Evolutionary conservation across 106 monocot genomes (phyloP), one percentile per base, ranked within the genome.

Genomic region (Allium cepa): DNA sequence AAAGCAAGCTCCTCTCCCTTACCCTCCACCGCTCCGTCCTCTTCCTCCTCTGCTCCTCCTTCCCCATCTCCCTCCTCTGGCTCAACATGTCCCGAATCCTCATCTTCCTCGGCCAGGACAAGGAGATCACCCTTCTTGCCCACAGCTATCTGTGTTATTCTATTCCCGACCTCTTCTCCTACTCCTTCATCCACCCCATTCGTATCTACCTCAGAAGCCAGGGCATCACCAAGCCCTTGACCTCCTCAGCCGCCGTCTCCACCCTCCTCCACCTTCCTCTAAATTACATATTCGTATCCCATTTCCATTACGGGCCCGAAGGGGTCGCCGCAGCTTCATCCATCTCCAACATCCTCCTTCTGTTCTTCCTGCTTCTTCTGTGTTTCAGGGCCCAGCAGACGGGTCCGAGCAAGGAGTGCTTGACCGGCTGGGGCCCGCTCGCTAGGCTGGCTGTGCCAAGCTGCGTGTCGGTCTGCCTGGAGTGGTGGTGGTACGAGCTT

Each of bases 401-500:
- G 16, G 47, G 48, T 6, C 68, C 72, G 68, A 60, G 56, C 8
- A 10, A 9, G 11, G 74, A 70, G 69, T 74, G 64, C 64, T 16
- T 73, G 6, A 26, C 47, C 14, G 60, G 53, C 56, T 79, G 79
- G 74, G 73, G 63, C 8, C 73, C 79, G 17, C 73, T 79, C 0
- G 66, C 63, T 10, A 49, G 77, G 0, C 53, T 77, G 11, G 77
- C 77, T 8, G 58, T 14, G 10, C 71, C 77, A 1, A 77, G 73
- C 61, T 78, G 78, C 72, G 62, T 72, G 11, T 78, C 78, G 4
- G 78, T 78, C 47, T 78, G 78, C 61, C 72, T 78, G 46, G 78
- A 78, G 68, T 78, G 78, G 78, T 78, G 78, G 78, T 78, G 78
- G 78, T 78, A 78, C 68, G 78, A 78, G 68, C 60, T 78, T 7